Evolutionary conservation across 495 filamentous ascomycete species (phyloP).

Genomic region (Hypoxylon lienhwacheense): DNA sequence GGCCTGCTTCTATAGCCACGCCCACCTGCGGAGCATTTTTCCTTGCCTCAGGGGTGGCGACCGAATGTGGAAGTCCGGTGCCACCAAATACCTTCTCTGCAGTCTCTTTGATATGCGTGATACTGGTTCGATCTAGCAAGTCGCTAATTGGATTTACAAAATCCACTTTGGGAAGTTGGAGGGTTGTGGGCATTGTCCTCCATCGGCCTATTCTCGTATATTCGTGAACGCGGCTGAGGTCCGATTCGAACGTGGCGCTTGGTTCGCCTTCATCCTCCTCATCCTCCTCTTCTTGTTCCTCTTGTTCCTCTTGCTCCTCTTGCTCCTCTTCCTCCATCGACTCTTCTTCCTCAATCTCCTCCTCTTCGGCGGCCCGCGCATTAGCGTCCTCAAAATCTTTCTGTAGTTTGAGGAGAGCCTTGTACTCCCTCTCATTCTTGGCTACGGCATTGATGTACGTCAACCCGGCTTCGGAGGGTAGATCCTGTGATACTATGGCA

Average conservation of each 20-base stretch:
- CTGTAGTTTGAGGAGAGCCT: constrained; percentile 53
- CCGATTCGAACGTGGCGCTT: constrained; percentile 32
- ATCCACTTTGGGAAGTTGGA: constrained; percentile 65
- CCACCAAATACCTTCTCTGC: constrained; percentile 77
- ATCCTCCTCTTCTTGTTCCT: constrained; percentile 43
- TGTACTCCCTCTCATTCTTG: constrained; percentile 54
- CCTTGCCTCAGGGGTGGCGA: constrained; percentile 42
- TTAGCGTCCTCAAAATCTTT: constrained; percentile 57
- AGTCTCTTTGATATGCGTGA: constrained; percentile 70
- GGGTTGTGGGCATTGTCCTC: constrained; percentile 67
- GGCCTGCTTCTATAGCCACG: constrained; percentile 69
- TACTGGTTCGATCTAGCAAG: constrained; percentile 65
- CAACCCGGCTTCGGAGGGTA: constrained; percentile 34
- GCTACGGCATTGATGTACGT: constrained; percentile 48
- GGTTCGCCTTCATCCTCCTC: constrained; percentile 43
- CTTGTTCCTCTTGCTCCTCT: constrained; percentile 40
- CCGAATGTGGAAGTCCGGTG: constrained; percentile 68
- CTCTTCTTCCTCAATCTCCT: constrained; percentile 49
- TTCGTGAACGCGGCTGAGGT: constrained; percentile 59
- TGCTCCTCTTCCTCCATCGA: too few relatives aligned
- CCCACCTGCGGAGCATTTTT: constrained; percentile 61
- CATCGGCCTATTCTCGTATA: constrained; percentile 65
- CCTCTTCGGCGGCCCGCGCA: constrained; percentile 50
- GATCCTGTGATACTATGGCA: background rate
- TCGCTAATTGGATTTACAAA: constrained; percentile 68